Evolutionary conservation across 768 basidiomycete species (phyloP), one percentile per base, ranked within the genome.

Genomic region (Lyophyllum shimeji): DNA sequence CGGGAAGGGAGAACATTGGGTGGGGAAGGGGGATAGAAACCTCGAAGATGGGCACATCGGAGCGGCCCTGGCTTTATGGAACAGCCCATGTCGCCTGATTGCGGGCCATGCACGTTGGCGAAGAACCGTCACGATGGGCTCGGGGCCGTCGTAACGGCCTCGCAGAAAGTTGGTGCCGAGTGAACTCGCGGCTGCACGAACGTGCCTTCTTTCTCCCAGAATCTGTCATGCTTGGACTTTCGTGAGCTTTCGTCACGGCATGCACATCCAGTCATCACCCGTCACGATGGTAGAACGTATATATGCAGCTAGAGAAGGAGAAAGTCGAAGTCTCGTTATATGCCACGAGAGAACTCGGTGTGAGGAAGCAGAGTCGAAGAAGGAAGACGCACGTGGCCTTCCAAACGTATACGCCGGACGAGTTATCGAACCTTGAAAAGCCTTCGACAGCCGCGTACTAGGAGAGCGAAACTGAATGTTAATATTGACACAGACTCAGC

Each of bases 1-100:
- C 24, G 25, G 53, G 21, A 23, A 27, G 29, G 25, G 58, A 40
- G 24, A 62, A 34, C 58, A 62, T 55, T 25, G 25, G 21, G 49
- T 12, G 18, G 3, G 21, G 4, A 27, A 29, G 17, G 45, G 29
- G 37, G 15, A 24, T 27, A 21, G 31, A 12, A 44, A 67, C 51
- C 57, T 60, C 55, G 34, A 56, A 23, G 21, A 20, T 11, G 15
- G 21, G 17, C 18, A 48, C 47, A 31, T 21, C 29, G 15, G 15
- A 45, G 18, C 27, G 21, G 18, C 25, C n/a, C 27, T 12, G n/a
- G 47, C 33, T 48, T 33, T 33, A 33, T 48, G 12, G 21, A 13
- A 11, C 11, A 47, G 24, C 7, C 27, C 9, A 3, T 17, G 7
- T 5, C 46, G 34, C 34, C 7, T 37, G 43, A 29, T n/a, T n/a